Conservation (phyloP, 139 green algal genomes). For the Chlorella sorokiniana region DNA sequence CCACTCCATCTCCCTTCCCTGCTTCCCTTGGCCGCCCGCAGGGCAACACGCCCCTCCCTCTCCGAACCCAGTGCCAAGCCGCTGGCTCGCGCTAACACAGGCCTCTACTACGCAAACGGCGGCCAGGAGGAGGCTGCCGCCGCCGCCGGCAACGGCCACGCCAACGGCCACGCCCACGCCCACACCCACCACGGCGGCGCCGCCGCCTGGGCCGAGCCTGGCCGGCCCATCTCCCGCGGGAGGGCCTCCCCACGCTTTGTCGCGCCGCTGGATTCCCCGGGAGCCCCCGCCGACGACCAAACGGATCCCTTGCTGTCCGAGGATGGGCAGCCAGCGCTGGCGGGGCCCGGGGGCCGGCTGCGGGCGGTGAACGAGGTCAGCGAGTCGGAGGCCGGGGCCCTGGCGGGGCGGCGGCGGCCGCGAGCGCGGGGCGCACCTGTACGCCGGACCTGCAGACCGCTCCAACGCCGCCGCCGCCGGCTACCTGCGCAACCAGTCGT, state of each 20-base stretch:
- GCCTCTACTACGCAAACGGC: neutral
- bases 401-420: neutral
- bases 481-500: constrained; percentile 30
- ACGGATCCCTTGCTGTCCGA: neutral
- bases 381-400: neutral
- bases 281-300: neutral
- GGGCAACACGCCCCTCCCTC: neutral
- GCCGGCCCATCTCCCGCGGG: neutral
- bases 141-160: neutral
- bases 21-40: neutral
- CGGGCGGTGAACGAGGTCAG: neutral
- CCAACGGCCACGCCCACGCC: neutral
- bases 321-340: neutral
- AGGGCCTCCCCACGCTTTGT: neutral
- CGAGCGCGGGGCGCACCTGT: neutral
- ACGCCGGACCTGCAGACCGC: constrained; percentile 19
- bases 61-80: neutral
- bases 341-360: neutral
- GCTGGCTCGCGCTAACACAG: neutral
- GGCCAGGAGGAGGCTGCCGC: neutral
- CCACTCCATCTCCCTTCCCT: neutral
- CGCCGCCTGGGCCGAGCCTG: neutral
- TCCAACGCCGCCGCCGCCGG: neutral
- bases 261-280: neutral
- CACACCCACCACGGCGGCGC: neutral